A percentile compares a stretch with the other conserved stretches of the same genome.
phyloP scores from a whole-genome alignment of 2,329 filamentous ascomycete species.

The Leptographium radiaticola region DNA sequence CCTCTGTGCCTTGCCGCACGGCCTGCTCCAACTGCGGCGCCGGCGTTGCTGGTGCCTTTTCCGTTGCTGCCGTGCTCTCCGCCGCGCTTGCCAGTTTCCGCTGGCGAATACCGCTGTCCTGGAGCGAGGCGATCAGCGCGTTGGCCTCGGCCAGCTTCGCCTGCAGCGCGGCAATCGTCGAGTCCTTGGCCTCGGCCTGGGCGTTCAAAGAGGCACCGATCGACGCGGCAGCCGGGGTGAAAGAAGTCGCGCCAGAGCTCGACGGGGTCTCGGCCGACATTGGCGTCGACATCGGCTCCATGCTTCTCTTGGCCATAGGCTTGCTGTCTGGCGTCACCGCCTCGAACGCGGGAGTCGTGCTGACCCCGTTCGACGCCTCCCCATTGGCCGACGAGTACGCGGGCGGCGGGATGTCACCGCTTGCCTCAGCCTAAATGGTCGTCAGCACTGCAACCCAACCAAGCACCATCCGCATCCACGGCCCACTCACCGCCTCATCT shows the following conservation, averaged over 20 bases:
- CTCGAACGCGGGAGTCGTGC: slow-evolving; percentile 6
- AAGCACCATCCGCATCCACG: too few relatives aligned
- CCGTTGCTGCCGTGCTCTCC: slow-evolving; percentile 29
- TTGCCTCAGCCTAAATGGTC: slow-evolving; percentile 16
- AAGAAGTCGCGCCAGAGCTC: neutral
- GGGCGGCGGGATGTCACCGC: slow-evolving; percentile 18
- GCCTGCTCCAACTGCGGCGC: slow-evolving; percentile 35
- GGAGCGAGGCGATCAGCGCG: slow-evolving; percentile 56
- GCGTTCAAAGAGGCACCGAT: neutral
- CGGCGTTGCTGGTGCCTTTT: slow-evolving; percentile 19
- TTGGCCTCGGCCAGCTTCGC: slow-evolving; percentile 46
- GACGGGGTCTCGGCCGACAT: neutral
- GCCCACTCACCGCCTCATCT: slow-evolving; percentile 8
- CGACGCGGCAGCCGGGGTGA: neutral
- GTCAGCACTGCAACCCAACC: neutral
- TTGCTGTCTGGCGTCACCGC: slow-evolving; percentile 2
- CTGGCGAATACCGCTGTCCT: slow-evolving; percentile 65
- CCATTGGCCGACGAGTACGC: slow-evolving; percentile 19
- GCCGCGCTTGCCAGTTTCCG: slow-evolving; percentile 40
- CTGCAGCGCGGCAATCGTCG: slow-evolving; percentile 17
- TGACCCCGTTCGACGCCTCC: slow-evolving; percentile 13
- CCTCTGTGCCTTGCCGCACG: slow-evolving; percentile 48
- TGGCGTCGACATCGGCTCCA: slow-evolving; percentile 6
- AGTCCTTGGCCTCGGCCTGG: slow-evolving; percentile 6
- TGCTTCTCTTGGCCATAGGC: slow-evolving; percentile 7